These are phyloP conservation scores for Saturnispora kantuleensis DNA, from an alignment of 805 yeast species.

Conservation along the genomic window DNA sequence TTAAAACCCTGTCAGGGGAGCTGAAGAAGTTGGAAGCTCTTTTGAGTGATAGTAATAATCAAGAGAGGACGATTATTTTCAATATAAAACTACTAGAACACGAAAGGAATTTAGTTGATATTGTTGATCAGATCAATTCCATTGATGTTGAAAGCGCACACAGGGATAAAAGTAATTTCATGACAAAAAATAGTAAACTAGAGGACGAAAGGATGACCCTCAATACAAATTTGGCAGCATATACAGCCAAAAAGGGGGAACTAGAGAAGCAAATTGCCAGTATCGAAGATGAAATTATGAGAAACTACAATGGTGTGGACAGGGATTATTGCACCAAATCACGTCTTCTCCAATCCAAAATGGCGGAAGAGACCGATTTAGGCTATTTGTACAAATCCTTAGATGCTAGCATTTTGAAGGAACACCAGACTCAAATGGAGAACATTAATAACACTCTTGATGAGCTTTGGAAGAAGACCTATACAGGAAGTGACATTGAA, in stretches of 20 bases:
- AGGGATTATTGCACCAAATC: constrained; percentile 55
- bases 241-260: constrained; percentile 71
- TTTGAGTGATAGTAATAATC: constrained; percentile 42
- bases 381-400: constrained; percentile 74
- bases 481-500: constrained; percentile 92
- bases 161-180: constrained; percentile 48
- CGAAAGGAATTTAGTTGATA: constrained; percentile 26
- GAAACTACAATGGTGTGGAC: constrained; percentile 66
- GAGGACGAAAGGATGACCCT: constrained; percentile 15
- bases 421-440: constrained; percentile 83
- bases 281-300: constrained; percentile 47
- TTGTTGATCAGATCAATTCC: constrained; percentile 20
- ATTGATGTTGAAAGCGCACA: constrained; percentile 40
- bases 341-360: constrained; percentile 48
- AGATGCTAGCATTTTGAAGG: constrained; percentile 89
- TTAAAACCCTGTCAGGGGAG: constrained; percentile 38
- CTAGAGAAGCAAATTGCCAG: constrained; percentile 58
- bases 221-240: too few species aligned
- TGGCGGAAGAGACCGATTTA: constrained; percentile 71
- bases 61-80: constrained; percentile 48
- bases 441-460: constrained; percentile 82
- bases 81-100: constrained; percentile 36
- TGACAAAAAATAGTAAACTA: constrained; percentile 43
- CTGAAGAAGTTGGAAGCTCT: constrained; percentile 58
- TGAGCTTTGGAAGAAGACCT: constrained; percentile 89